phyloP scores from a whole-genome alignment of 768 basidiomycete species.

The Termitomyces sp. region DNA sequence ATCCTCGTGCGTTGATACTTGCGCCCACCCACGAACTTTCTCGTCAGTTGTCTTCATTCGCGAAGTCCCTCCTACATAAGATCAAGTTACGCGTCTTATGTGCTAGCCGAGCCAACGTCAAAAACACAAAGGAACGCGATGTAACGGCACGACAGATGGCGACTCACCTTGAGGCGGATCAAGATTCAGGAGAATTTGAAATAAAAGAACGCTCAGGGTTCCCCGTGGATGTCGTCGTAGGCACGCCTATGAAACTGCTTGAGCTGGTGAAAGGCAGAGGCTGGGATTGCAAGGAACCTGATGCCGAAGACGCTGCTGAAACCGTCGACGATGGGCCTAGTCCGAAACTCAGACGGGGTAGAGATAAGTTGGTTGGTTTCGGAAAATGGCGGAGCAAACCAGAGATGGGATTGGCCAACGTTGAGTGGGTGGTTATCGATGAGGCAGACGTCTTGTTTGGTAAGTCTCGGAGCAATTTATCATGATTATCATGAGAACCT shows the following conservation, averaged over 20 bases:
- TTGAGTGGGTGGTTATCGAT: constrained; percentile 90
- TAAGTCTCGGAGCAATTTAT: constrained; percentile 26
- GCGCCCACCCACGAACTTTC: constrained; percentile 89
- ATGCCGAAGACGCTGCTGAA: constrained; percentile 15
- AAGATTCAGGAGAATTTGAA: constrained; percentile 16
- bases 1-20: constrained; percentile 75
- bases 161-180: constrained; percentile 22
- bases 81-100: constrained; percentile 75
- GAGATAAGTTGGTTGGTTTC: constrained; percentile 31
- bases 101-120: constrained; percentile 54
- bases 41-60: constrained; percentile 69
- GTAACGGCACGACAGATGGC: constrained; percentile 48
- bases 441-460: constrained; percentile 91
- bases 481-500: neutral
- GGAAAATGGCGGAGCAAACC: constrained; percentile 39
- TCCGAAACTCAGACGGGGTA: constrained; percentile 25
- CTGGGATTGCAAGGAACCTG: constrained; percentile 38
- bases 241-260: constrained; percentile 59
- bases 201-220: constrained; percentile 14
- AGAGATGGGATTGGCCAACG: constrained; percentile 56
- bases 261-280: constrained; percentile 52
- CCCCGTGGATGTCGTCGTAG: constrained; percentile 50
- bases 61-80: constrained; percentile 70
- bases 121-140: constrained; percentile 22
- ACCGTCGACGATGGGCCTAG: constrained; percentile 15